Conservation (phyloP, 805 yeast species). For the Metschnikowia gelsemii region DNA sequence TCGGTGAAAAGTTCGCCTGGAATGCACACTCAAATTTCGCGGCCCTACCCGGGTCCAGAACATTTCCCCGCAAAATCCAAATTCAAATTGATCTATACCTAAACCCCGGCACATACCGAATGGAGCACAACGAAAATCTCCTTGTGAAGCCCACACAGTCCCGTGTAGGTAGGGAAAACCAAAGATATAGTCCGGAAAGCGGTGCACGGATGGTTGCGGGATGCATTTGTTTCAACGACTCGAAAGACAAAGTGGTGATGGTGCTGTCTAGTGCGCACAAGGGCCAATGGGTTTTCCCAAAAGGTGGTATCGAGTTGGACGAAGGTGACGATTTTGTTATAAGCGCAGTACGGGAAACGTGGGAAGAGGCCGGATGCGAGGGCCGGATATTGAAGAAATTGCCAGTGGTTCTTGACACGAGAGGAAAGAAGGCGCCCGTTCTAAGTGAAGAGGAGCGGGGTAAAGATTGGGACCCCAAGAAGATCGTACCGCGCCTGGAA, state of each 20-base stretch:
- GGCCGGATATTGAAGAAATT: constrained; percentile 58
- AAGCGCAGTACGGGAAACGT: constrained; percentile 82
- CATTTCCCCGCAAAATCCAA: background rate
- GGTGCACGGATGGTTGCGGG: constrained; percentile 95
- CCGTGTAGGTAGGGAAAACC: constrained; percentile 58
- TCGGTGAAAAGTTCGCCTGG: no score
- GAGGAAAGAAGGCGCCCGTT: constrained; percentile 42
- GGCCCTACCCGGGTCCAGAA: background rate
- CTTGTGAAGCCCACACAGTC: constrained; percentile 17
- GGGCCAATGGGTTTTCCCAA: constrained; percentile 85
- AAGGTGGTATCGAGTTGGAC: constrained; percentile 92
- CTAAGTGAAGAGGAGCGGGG: constrained; percentile 28
- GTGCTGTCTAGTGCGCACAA: constrained; percentile 70
- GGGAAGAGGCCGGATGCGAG: constrained; percentile 96
- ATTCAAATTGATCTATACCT: no score
- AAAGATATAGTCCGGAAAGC: constrained; percentile 53
- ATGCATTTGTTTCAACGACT: constrained; percentile 66
- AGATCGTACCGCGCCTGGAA: constrained; percentile 70
- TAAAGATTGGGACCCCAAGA: constrained; percentile 34
- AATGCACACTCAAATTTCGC: background rate
- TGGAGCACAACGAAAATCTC: constrained; percentile 14
- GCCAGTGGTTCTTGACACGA: constrained; percentile 63
- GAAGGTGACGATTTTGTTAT: constrained; percentile 51
- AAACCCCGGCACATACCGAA: background rate
- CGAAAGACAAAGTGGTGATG: constrained; percentile 66